Base-by-base conservation (phyloP, 768 basidiomycete genomes). In the Leccinum subgranulosum region DNA sequence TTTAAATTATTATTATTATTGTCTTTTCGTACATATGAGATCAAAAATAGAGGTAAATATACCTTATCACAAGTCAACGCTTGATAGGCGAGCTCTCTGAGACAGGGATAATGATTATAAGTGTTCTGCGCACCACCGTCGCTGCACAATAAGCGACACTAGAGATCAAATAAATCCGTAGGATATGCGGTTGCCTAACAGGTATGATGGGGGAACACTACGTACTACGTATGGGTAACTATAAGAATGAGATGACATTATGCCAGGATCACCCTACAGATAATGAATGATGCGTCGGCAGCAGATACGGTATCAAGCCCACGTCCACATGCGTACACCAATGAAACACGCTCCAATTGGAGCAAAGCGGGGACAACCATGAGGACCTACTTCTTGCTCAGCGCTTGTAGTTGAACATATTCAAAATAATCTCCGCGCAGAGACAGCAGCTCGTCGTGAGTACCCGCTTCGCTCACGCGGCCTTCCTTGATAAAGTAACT, bases 401-500 rank as follows among this genome's bases (percentile, higher is more conserved):
- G 74, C 48, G 84, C 89, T 70, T 95, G 93, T 51, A 94, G 75
- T 70, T 93, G 92, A n/a, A 93, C 92, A 61, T 86, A 88, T 77
- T 94, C 90, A 66, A 84, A 91, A 72, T 94, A 88, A 58, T 82
- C 87, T 59, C 89, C 89, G 49, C 77, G 78, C 65, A 78, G 70
- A 14, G 76, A 73, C 52, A 90, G 73, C 23, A 95, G 79, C 68
- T 95, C 86, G 69, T 93, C 89, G 74, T 97, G 94, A 0, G 90
- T 93, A 45, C 94, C 94, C 46, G 83, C 80, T 75, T 97, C 94
- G 66, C 85, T 85, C 41, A 97, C 89, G 41, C 79, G 75, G 23
- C 93, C 93, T 58, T 94, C 92, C 65, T 91, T 90, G 68, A 94
- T 85, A 74, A 92, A 94, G 77, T 92, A 94, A 62, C 89, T 92